These are phyloP conservation scores for Schwanniomyces yamadae DNA, from an alignment of 805 yeast species.

Conservation along the genomic window DNA sequence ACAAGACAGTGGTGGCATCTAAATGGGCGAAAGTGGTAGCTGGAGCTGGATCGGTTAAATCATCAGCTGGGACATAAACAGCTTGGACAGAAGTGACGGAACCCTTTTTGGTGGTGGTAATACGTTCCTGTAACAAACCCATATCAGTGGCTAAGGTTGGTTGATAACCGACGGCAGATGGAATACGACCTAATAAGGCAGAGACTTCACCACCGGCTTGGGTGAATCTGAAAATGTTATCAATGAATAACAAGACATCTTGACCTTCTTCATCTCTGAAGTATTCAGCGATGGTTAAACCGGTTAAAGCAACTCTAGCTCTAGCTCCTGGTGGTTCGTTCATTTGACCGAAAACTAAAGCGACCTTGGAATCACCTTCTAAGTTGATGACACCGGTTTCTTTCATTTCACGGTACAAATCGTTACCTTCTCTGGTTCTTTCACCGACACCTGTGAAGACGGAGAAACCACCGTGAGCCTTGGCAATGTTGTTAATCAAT, in stretches of 20 bases:
- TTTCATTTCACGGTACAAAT: slow-evolving; percentile 99
- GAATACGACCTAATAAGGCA: slow-evolving; percentile 99
- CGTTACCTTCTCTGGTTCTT: slow-evolving; percentile 99
- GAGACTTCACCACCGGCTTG: slow-evolving; percentile 99
- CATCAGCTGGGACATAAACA: slow-evolving; percentile 99
- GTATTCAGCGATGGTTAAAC: slow-evolving; percentile 99
- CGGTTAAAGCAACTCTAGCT: slow-evolving; percentile 99
- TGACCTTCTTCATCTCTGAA: slow-evolving; percentile 99
- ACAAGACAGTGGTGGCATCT: slow-evolving; percentile 99
- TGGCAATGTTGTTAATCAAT: slow-evolving; percentile 98
- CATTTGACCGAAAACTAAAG: slow-evolving; percentile 99
- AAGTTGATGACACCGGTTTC: slow-evolving; percentile 99
- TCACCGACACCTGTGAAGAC: slow-evolving; percentile 99
- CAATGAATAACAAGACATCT: slow-evolving; percentile 98
- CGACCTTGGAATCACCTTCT: slow-evolving; percentile 99
- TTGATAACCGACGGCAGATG: slow-evolving; percentile 99
- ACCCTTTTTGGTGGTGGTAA: slow-evolving; percentile 99
- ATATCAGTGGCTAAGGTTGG: slow-evolving; percentile 99
- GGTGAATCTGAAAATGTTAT: slow-evolving; percentile 99
- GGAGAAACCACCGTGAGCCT: slow-evolving; percentile 99
- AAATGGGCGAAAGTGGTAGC: slow-evolving; percentile 99
- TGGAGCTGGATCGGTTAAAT: slow-evolving; percentile 99
- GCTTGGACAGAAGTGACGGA: slow-evolving; percentile 99
- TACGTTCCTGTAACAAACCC: slow-evolving; percentile 99
- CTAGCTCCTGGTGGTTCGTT: slow-evolving; percentile 99